Evolutionary conservation across 352 stramenopile species (phyloP).

Genomic region (Thalassiosira delicatula): DNA sequence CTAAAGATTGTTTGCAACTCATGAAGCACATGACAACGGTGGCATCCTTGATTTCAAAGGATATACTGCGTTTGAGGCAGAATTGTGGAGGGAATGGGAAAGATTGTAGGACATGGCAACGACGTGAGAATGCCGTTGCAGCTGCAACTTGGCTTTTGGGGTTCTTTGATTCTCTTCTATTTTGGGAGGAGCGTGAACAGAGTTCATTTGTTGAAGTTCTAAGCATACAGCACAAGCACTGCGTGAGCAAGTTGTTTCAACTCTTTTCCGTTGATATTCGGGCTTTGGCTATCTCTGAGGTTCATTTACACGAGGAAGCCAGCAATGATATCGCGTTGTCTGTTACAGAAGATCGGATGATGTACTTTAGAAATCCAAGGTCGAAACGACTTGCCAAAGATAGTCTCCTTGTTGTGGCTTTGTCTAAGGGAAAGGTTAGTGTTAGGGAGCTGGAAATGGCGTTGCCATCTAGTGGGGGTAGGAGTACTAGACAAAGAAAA

Average conservation of each 20-base stretch:
- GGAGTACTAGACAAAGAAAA: constrained; percentile 41
- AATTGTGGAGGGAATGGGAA: constrained; percentile 12
- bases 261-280: constrained; percentile 52
- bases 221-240: constrained; percentile 55
- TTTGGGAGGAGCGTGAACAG: constrained; percentile 69
- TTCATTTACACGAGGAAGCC: constrained; percentile 20
- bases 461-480: constrained; percentile 42
- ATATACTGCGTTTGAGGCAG: constrained; percentile 56
- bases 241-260: constrained; percentile 62
- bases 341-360: constrained; percentile 43
- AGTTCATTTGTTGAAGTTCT: constrained; percentile 70
- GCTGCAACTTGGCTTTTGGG: constrained; percentile 59
- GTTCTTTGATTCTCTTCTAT: constrained; percentile 70
- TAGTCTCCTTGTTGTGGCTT: constrained; percentile 38
- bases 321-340: constrained; percentile 6
- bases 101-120: constrained; percentile 50
- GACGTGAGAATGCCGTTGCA: constrained; percentile 56
- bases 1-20: constrained; percentile 66
- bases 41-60: constrained; percentile 60
- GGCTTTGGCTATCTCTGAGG: constrained; percentile 28
- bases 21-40: constrained; percentile 72
- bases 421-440: constrained; percentile 59
- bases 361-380: constrained; percentile 51
- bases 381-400: constrained; percentile 49
- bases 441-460: constrained; percentile 68